Conservation (phyloP, 331 rosid genomes). For the Quercus tomentella region DNA sequence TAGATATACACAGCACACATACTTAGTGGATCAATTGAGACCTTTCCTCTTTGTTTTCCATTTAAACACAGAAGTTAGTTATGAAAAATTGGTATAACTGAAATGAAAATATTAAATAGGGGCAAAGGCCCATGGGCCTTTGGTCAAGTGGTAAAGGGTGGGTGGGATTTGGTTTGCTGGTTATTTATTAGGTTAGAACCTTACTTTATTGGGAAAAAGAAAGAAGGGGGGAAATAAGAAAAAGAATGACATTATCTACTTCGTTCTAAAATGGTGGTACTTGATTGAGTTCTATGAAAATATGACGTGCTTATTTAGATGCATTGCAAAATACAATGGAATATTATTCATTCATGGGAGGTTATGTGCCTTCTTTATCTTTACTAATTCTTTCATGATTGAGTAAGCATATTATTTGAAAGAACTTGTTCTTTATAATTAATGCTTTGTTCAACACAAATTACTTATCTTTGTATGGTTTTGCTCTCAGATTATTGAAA, state of each 20-base stretch:
- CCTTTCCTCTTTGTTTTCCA: neutral
- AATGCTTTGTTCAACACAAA: neutral
- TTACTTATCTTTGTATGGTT: neutral
- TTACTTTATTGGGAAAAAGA: neutral
- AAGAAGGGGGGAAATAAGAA: neutral
- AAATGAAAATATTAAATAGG: neutral
- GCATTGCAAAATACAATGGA: neutral
- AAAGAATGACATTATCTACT: neutral
- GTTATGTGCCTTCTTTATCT: neutral
- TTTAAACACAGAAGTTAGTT: neutral
- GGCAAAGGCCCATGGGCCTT: neutral
- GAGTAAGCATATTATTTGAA: neutral
- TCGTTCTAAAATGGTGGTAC: neutral
- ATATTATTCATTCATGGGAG: neutral
- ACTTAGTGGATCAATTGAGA: neutral
- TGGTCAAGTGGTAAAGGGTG: neutral
- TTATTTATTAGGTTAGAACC: neutral
- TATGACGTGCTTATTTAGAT: neutral
- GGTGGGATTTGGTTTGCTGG: neutral
- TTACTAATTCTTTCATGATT: neutral
- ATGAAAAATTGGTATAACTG: neutral
- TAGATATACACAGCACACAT: neutral
- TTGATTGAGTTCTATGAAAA: neutral
- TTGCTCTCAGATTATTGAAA: neutral
- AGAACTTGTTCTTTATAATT: neutral